These are phyloP conservation scores for Pseudopithomyces chartarum DNA, from an alignment of 2,329 filamentous ascomycete genomes.

Conservation along the genomic window DNA sequence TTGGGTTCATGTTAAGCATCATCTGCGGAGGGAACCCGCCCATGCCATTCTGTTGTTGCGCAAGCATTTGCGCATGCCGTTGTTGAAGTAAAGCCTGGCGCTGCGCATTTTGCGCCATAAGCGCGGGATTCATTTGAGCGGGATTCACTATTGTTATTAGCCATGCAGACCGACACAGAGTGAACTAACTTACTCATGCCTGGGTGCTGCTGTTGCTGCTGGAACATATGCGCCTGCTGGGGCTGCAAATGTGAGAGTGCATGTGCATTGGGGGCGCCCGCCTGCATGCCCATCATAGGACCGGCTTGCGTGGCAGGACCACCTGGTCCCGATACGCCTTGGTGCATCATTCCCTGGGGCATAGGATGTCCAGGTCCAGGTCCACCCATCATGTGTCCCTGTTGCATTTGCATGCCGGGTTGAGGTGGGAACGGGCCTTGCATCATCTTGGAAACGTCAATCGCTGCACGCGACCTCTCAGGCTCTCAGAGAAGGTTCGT, in stretches of 20 bases:
- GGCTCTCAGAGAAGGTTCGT: conserved; percentile 8
- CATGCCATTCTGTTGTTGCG: conserved; percentile 61
- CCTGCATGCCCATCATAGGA: conserved; percentile 79
- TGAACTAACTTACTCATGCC: conserved; percentile 42
- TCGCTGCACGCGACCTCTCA: conserved; percentile 19
- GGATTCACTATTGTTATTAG: conserved; percentile 9
- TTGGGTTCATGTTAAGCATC: conserved; percentile 9
- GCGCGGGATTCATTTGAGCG: conserved; percentile 43
- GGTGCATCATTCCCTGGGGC: conserved; percentile 72
- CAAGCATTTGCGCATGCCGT: conserved; percentile 58
- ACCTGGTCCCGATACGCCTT: conserved; percentile 73
- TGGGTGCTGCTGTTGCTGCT: conserved; percentile 50
- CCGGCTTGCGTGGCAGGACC: conserved; percentile 71
- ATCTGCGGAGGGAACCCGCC: conserved; percentile 53
- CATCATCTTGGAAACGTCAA: conserved; percentile 64
- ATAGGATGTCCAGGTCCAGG: conserved; percentile 74
- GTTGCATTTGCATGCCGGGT: conserved; percentile 72
- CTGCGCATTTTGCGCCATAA: conserved; percentile 48
- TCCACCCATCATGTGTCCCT: conserved; percentile 66
- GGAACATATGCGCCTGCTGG: conserved; percentile 62
- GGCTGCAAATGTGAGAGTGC: conserved; percentile 74
- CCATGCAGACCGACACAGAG: not conserved
- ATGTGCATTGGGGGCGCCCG: conserved; percentile 68
- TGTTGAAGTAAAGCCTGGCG: conserved; percentile 54
- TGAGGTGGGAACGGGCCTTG: conserved; percentile 72